phyloP scores from a whole-genome alignment of 2,329 filamentous ascomycete genomes.

The Ceratocystis diversiconidia region DNA sequence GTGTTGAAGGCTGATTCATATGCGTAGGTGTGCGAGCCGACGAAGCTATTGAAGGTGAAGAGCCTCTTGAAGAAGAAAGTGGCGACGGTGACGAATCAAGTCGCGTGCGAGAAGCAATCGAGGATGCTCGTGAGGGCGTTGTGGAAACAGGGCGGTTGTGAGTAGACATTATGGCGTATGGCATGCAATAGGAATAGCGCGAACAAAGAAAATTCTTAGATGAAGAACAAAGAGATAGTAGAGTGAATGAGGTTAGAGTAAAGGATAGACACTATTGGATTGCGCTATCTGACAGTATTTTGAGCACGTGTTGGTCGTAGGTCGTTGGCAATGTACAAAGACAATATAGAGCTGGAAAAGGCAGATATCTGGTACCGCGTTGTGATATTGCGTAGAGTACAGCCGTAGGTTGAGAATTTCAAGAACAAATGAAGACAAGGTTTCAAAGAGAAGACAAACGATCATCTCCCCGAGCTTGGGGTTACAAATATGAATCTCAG shows the following conservation, averaged over 20 bases:
- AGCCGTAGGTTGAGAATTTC: background rate
- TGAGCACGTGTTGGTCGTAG: background rate
- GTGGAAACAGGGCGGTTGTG: constrained; percentile 6
- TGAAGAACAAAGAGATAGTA: background rate
- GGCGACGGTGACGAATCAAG: constrained; percentile 12
- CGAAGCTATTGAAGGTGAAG: background rate
- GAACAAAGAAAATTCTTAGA: background rate
- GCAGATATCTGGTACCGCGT: background rate
- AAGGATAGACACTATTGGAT: background rate
- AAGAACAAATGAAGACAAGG: background rate
- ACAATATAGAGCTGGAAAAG: background rate
- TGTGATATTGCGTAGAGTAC: background rate
- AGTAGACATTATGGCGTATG: constrained; percentile 7
- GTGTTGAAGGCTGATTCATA: constrained; percentile 1
- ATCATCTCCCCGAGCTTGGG: constrained; percentile 9
- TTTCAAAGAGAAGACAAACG: background rate
- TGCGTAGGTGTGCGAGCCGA: background rate
- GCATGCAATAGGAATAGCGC: background rate
- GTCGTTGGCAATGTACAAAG: background rate
- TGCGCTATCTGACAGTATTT: background rate
- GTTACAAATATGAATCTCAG: constrained; percentile 13
- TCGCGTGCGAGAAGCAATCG: constrained; percentile 10
- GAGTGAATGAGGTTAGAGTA: background rate
- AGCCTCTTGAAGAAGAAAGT: constrained; percentile 8
- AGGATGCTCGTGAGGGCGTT: constrained; percentile 10